Evolutionary conservation across 1,284 basidiomycete species (phyloP).

Genomic region (Megacollybia platyphylla): DNA sequence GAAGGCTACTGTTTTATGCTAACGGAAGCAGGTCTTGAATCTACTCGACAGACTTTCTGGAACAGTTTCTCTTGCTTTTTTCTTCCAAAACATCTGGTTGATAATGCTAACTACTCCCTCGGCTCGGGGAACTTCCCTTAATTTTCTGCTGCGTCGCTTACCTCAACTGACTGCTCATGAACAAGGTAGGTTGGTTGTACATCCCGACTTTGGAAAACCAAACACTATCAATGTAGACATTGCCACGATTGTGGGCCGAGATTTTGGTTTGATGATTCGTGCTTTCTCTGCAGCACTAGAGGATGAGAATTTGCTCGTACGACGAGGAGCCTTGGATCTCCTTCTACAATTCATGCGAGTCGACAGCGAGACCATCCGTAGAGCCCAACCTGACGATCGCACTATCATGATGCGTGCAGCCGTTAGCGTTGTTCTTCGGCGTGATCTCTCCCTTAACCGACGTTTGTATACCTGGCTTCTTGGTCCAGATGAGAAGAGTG

Average conservation of each 20-base stretch:
- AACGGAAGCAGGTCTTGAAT: constrained; percentile 50
- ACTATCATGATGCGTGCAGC: constrained; percentile 71
- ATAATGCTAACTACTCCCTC: constrained; percentile 85
- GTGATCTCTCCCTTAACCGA: constrained; percentile 89
- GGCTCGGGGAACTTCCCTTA: constrained; percentile 78
- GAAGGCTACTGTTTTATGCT: background rate
- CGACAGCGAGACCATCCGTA: constrained; percentile 57
- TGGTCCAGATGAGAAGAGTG: constrained; percentile 66
- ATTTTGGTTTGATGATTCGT: constrained; percentile 86
- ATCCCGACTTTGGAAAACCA: background rate
- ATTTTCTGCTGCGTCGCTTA: constrained; percentile 74
- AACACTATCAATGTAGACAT: constrained; percentile 38
- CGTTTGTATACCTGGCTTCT: constrained; percentile 91
- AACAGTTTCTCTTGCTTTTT: constrained; percentile 77
- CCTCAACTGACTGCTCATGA: constrained; percentile 58
- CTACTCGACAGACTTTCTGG: constrained; percentile 77
- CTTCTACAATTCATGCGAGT: constrained; percentile 64
- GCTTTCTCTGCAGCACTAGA: constrained; percentile 83
- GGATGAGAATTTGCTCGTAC: constrained; percentile 82
- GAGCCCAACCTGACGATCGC: constrained; percentile 54
- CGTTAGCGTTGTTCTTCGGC: constrained; percentile 74
- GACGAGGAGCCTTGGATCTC: constrained; percentile 73
- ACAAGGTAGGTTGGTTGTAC: constrained; percentile 26
- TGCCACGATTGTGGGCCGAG: constrained; percentile 62
- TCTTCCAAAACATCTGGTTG: constrained; percentile 92